A percentile compares a stretch with the other conserved stretches of the same genome.
These are phyloP conservation scores for Pythium myriotylum DNA, from an alignment of 352 stramenopile genomes.

Conservation along the genomic window DNA sequence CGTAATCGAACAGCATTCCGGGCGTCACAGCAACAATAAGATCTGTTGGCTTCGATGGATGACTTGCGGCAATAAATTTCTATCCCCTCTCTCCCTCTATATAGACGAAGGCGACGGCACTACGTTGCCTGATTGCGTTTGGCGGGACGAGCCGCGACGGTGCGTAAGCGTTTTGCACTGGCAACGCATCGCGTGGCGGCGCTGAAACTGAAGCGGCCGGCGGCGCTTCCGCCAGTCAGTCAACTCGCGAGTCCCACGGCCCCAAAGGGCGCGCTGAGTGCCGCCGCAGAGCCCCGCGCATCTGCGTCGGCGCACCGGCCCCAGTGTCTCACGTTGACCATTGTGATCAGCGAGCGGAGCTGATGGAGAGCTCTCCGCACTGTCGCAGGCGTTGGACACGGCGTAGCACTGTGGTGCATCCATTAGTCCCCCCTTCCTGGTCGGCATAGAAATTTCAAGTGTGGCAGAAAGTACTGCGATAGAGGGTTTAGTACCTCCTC, in stretches of 20 bases:
- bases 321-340: not conserved
- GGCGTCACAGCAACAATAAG: no score
- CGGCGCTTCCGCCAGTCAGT: no score
- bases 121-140: no score
- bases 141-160: no score
- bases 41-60: no score
- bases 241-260: not conserved
- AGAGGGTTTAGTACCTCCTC: not conserved
- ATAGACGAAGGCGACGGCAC: no score
- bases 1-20: no score
- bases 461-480: not conserved
- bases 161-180: no score
- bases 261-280: not conserved
- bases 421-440: not conserved
- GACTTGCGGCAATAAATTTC: no score
- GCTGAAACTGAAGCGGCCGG: no score
- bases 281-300: not conserved
- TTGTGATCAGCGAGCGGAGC: not conserved
- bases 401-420: not conserved
- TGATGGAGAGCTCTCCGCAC: not conserved
- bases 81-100: no score
- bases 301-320: not conserved
- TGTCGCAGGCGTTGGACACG: conserved; percentile 1
- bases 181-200: no score
- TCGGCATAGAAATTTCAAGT: not conserved